Conservation (phyloP, 1,284 basidiomycete genomes). For the Ceratorhiza oryzae-sativae region DNA sequence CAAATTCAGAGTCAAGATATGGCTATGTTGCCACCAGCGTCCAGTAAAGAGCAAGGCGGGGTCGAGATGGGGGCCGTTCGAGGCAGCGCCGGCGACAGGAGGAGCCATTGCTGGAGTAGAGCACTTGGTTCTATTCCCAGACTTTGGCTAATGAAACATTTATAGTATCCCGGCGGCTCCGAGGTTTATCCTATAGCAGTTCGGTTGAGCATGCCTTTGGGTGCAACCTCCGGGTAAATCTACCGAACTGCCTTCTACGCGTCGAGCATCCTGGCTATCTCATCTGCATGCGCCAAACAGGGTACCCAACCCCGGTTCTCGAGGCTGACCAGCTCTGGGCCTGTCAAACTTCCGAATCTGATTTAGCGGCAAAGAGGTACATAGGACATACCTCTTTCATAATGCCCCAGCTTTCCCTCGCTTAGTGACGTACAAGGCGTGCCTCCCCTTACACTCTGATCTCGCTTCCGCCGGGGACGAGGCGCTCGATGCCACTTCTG, state of each 20-base stretch:
- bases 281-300: neutral
- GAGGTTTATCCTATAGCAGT: conserved; percentile 11
- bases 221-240: neutral
- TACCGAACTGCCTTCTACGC: neutral
- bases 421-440: neutral
- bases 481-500: neutral
- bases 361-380: neutral
- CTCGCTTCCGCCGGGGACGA: conserved; percentile 6
- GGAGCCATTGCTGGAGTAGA: conserved; percentile 21
- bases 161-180: neutral
- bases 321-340: neutral
- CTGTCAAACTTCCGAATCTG: neutral
- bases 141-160: neutral
- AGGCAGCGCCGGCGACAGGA: conserved; percentile 4
- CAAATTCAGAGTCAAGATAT: conserved; percentile 42
- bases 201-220: neutral
- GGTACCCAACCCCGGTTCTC: neutral
- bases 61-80: conserved; percentile 16
- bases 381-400: neutral
- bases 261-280: neutral
- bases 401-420: neutral
- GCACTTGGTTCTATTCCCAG: conserved; percentile 13
- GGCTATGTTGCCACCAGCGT: conserved; percentile 42
- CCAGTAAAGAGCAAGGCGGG: conserved; percentile 39
- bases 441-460: no score